These are phyloP conservation scores for Lunularia cruciata DNA, from an alignment of 225 moss, liverwort and hornwort genomes.

Conservation along the genomic window DNA sequence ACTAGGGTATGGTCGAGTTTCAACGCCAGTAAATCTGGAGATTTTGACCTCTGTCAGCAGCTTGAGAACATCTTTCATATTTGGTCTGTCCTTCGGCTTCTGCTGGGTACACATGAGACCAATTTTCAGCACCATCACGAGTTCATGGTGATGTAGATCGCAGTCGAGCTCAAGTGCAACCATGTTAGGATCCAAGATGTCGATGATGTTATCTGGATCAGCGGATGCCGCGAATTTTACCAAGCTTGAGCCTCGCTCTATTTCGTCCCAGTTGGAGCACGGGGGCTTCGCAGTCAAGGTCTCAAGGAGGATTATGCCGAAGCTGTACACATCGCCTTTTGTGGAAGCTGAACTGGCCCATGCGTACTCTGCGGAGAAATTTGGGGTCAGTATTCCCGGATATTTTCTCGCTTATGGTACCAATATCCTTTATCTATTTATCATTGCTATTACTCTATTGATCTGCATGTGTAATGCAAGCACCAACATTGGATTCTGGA, in stretches of 20 bases:
- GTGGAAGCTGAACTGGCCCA: conserved; percentile 10
- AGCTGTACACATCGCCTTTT: conserved; percentile 22
- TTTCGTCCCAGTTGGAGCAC: conserved; percentile 8
- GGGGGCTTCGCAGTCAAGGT: conserved; percentile 19
- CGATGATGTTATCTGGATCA: background rate
- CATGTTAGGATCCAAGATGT: conserved; percentile 8
- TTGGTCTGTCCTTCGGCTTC: conserved; percentile 8
- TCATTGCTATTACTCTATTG: too few species aligned
- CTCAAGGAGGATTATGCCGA: conserved; percentile 18
- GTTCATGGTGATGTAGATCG: conserved; percentile 4
- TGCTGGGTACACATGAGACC: conserved; percentile 9
- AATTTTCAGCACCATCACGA: background rate
- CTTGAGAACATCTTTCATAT: background rate
- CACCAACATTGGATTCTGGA: background rate
- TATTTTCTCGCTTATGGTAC: background rate
- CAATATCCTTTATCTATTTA: too few species aligned
- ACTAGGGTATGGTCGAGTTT: too few species aligned
- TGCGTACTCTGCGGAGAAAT: conserved; percentile 9
- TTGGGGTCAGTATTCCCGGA: too few species aligned
- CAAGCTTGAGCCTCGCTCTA: conserved; percentile 6
- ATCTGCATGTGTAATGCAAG: too few species aligned
- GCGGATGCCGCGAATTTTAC: conserved; percentile 3
- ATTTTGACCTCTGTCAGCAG: conserved; percentile 8
- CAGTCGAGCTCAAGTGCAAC: background rate
- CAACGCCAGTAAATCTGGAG: background rate